Evolutionary conservation across 306 rosid species (phyloP).

Genomic region (Fragaria iinumae): DNA sequence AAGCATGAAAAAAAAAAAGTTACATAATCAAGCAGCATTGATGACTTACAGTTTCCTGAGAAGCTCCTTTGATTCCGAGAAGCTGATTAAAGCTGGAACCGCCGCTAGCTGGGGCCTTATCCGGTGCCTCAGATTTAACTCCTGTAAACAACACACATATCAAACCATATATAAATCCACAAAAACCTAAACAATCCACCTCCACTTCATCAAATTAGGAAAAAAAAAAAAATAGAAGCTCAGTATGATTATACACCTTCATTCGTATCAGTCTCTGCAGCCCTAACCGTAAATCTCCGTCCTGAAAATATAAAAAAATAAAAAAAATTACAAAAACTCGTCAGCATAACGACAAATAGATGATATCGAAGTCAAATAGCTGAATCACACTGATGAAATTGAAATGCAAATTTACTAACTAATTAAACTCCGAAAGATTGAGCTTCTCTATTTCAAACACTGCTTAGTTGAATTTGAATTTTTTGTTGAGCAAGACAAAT

Average conservation of each 20-base stretch:
- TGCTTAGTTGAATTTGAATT: neutral
- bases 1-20: neutral
- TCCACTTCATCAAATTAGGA: neutral
- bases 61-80: constrained; percentile 64
- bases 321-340: neutral
- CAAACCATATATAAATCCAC: neutral
- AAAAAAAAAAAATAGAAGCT: neutral
- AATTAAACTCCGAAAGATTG: neutral
- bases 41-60: constrained; percentile 52
- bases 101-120: constrained; percentile 40
- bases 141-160: constrained; percentile 4
- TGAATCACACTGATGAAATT: neutral
- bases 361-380: neutral
- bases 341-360: neutral
- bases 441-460: neutral
- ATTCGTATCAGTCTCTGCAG: constrained; percentile 56
- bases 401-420: neutral
- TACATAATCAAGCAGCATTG: neutral
- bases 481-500: no score
- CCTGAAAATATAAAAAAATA: constrained; percentile 27
- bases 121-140: constrained; percentile 58
- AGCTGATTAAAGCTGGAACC: constrained; percentile 66
- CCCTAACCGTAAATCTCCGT: constrained; percentile 52
- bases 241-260: constrained; percentile 40
- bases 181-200: constrained; percentile 4